Evolutionary conservation across 495 filamentous ascomycete genomes (phyloP).

Genomic region (Hyaloscypha finlandica): DNA sequence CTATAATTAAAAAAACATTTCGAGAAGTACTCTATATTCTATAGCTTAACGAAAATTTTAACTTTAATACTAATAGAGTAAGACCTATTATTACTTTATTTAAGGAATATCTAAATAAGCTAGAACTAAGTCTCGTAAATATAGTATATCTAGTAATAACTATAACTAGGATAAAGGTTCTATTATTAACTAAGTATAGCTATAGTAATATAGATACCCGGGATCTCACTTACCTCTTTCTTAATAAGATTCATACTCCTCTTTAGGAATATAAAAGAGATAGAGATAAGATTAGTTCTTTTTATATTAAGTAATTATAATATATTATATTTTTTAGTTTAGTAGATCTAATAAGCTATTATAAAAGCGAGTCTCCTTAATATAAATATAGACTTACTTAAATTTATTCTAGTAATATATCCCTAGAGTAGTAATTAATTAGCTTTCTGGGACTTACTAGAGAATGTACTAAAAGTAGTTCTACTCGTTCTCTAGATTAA

Average conservation of each 20-base stretch:
- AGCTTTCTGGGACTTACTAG: neutral
- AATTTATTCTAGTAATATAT: too few relatives aligned
- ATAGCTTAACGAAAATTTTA: conserved; percentile 16
- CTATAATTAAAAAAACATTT: conserved; percentile 13
- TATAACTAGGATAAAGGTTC: conserved; percentile 10
- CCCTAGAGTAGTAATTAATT: conserved; percentile 7
- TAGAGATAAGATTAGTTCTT: conserved; percentile 27
- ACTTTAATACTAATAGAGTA: conserved; percentile 16
- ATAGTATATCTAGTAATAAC: conserved; percentile 15
- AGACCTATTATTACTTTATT: conserved; percentile 10
- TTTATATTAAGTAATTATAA: conserved; percentile 24
- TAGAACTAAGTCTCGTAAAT: neutral
- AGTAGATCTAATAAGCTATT: conserved; percentile 4
- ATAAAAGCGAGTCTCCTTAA: neutral
- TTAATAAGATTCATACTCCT: conserved; percentile 24
- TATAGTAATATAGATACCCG: conserved; percentile 13
- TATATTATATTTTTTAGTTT: conserved; percentile 24
- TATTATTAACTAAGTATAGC: conserved; percentile 11
- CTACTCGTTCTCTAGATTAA: neutral
- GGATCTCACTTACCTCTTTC: conserved; percentile 25
- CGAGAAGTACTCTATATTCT: conserved; percentile 12
- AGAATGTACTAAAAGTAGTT: neutral
- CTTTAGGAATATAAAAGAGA: conserved; percentile 9
- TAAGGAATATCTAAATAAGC: conserved; percentile 14
- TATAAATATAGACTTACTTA: too few relatives aligned